Conservation (phyloP, 208 protist species). For the Crithidia fasciculata region DNA sequence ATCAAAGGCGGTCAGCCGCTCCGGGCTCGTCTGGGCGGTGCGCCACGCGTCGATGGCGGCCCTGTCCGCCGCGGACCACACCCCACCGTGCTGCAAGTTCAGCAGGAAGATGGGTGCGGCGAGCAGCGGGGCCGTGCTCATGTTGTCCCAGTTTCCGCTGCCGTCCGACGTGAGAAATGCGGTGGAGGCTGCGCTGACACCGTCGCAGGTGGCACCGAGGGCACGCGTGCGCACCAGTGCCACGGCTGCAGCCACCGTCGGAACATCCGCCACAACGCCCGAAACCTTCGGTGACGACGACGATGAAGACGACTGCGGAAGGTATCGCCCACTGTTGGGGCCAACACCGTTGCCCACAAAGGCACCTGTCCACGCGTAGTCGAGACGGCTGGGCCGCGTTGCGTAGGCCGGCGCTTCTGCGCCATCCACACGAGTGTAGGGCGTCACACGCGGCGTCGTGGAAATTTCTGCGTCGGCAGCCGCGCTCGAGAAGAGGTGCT, state of each 20-base stretch:
- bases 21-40: constrained; percentile 1
- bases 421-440: not conserved
- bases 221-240: constrained; percentile 57
- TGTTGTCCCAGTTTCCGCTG: not conserved
- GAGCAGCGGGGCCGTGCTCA: constrained; percentile 18
- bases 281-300: not conserved
- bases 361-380: constrained; percentile 36
- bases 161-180: constrained; percentile 6
- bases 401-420: constrained; percentile 1
- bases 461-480: constrained; percentile 2
- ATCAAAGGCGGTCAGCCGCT: constrained; percentile 3
- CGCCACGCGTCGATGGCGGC: constrained; percentile 23
- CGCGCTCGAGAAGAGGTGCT: constrained; percentile 24
- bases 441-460: not conserved
- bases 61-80: constrained; percentile 26
- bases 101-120: constrained; percentile 63
- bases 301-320: not conserved
- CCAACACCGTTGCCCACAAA: constrained; percentile 66
- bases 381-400: constrained; percentile 44
- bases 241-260: constrained; percentile 50
- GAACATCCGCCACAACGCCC: constrained; percentile 11
- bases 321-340: constrained; percentile 9
- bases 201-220: constrained; percentile 52
- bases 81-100: constrained; percentile 37
- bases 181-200: constrained; percentile 15